Evolutionary conservation across 148 eudicot species (phyloP), one percentile per base, ranked within the genome.

Genomic region (Heliosperma pusillum): DNA sequence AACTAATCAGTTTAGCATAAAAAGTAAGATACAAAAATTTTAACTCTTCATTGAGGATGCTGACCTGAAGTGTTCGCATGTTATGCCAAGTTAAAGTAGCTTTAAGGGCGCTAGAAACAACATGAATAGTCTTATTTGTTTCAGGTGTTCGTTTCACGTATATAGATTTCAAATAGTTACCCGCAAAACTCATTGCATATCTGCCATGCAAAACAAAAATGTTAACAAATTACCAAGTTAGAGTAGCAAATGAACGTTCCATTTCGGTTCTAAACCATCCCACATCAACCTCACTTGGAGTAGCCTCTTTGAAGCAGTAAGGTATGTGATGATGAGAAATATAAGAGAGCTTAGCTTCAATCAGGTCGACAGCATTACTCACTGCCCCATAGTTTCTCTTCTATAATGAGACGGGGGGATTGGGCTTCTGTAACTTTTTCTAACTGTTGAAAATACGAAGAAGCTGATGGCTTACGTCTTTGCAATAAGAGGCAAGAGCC

Each of bases 31-130:
- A 59, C 67, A 33, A 69, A 72, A 36, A 79, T 9, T 12, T 36
- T 1, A 9, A 40, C 67, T n/a, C 16, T 10, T 33, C 36, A 79
- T 7, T 58, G 19, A 56, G 70, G 71, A n/a, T 61, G 58, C 52
- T 82, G 58, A 94, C 98, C 98, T 90, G 99, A 82, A 95, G 99
- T 68, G 99, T 88, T 73, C 91, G 84, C 97, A 92, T 90, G 85
- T 92, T 89, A 82, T 95, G 97, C 99, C 99, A 95, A 36, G 92
- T 89, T 62, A 87, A 76, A 42, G 86, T 82, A 74, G 99, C 99
- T 82, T 95, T 95, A 55, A 95, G 84, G 36, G 88, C 97, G 76
- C 99, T 95, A 29, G 99, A 95, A 70, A 95, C 81, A 62, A 95
- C 85, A 76, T 95, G 99, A 65, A 92, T 78, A 27, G 79, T 80